Evolutionary conservation across 768 basidiomycete genomes (phyloP), one percentile per base, ranked within the genome.

Genomic region (Russula lepida): DNA sequence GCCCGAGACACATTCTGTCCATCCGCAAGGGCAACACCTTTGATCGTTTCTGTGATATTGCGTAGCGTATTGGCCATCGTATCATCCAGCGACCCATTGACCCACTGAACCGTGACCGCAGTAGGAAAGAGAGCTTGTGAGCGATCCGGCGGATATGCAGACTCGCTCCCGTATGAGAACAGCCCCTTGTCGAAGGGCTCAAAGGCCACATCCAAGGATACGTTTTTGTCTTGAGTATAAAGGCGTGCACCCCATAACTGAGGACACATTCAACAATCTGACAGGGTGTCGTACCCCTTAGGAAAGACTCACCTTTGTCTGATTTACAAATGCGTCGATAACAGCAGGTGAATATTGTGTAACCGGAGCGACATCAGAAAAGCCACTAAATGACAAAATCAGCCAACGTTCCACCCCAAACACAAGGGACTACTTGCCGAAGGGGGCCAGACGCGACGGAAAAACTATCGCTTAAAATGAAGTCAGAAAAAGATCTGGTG

Each of bases 11-110:
- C 50, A 27, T 63, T 47, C 43, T 68, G 67, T 12, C 67, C 67
- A 37, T 68, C 67, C 13, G 64, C 64, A 27, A 56, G 30, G 12
- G 25, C 39, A 6, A 11, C 54, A 11, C 27, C 19, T 4, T 30
- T 19, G 6, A 30, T 15, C 12, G 35, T n/a, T 17, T 54, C 53
- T 13, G 41, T 11, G n/a, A 19, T 13, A 1, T 43, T 60, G 19
- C 69, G 69, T 17, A 75, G 69, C 8, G 80, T 13, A 35, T 3
- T 3, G 33, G 33, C 33, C 12, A 4, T 13, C 33, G 33, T 35
- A 6, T 35, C 5, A 37, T 37, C 35, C 2, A 37, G 35, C 35
- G 35, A 37, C 13, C 13, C 4, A 6, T 37, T 8, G 19, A 19
- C 6, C 39, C 39, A 41, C 3, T 4, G 1, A 3, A n/a, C 19